Percentiles rank a stretch among this genome's conserved stretches.
Conservation (phyloP, 2,329 filamentous ascomycete species). For the Fusarium begoniae region DNA sequence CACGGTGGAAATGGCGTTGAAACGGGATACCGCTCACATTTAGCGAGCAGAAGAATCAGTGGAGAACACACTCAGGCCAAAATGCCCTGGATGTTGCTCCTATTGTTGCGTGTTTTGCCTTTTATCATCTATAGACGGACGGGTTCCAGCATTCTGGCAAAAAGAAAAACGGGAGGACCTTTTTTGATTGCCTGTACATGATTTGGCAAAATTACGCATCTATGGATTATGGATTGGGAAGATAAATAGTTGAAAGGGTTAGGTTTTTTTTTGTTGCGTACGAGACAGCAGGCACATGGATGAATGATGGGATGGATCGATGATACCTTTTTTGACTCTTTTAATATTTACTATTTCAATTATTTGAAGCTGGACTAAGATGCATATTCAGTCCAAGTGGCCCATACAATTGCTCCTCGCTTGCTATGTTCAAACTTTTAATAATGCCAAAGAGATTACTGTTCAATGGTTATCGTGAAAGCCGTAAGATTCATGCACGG, state of each 20-base stretch:
- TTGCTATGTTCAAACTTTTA: constrained; percentile 11
- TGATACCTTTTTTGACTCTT: constrained; percentile 29
- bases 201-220: constrained; percentile 2
- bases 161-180: background rate
- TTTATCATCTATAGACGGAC: constrained; percentile 32
- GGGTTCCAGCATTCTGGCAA: constrained; percentile 18
- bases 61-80: constrained; percentile 2
- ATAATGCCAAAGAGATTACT: constrained; percentile 1
- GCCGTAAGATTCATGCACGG: background rate
- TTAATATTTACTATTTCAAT: constrained; percentile 17
- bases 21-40: constrained; percentile 8
- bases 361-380: background rate
- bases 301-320: constrained; percentile 29
- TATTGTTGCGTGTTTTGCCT: background rate
- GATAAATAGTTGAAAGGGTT: background rate
- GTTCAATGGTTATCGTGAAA: background rate
- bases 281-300: constrained; percentile 25
- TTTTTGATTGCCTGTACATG: background rate
- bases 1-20: constrained; percentile 32
- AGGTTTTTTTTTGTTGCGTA: constrained; percentile 10
- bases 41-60: background rate
- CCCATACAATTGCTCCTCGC: constrained; percentile 10
- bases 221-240: constrained; percentile 10
- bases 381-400: background rate
- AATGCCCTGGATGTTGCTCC: background rate